A percentile compares a stretch with the other conserved stretches of the same genome.
Evolutionary conservation across 805 yeast species (phyloP).

Genomic region (Ogataea minuta): DNA sequence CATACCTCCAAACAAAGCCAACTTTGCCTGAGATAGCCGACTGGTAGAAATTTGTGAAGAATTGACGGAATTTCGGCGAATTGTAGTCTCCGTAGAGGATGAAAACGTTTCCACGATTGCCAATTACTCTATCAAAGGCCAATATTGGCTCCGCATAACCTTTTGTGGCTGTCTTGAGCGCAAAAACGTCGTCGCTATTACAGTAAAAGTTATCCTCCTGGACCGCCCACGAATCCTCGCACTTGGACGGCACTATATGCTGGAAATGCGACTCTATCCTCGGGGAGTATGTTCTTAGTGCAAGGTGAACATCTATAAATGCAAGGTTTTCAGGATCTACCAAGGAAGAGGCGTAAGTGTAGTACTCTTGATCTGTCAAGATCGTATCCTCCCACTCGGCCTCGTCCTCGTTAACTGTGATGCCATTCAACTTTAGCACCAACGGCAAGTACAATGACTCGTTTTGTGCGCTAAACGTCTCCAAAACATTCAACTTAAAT

Average conservation of each 20-base stretch:
- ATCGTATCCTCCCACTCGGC: slow-evolving; percentile 23
- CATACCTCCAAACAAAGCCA: slow-evolving; percentile 73
- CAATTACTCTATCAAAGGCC: slow-evolving; percentile 66
- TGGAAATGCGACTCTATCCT: slow-evolving; percentile 62
- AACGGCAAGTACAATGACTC: slow-evolving; percentile 38
- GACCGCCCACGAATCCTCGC: slow-evolving; percentile 44
- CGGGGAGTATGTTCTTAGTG: slow-evolving; percentile 54
- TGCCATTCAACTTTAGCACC: slow-evolving; percentile 29
- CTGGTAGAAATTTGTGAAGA: slow-evolving; percentile 56
- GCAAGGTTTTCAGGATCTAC: slow-evolving; percentile 13
- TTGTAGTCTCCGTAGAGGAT: slow-evolving; percentile 65
- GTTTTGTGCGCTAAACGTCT: slow-evolving; percentile 38
- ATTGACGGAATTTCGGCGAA: slow-evolving; percentile 48
- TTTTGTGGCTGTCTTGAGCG: slow-evolving; percentile 58
- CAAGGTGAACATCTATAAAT: slow-evolving; percentile 43
- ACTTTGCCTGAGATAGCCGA: slow-evolving; percentile 65
- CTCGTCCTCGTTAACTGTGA: slow-evolving; percentile 25
- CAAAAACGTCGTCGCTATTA: slow-evolving; percentile 71
- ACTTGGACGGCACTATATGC: slow-evolving; percentile 32
- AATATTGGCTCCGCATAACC: slow-evolving; percentile 20
- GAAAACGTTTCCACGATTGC: slow-evolving; percentile 38
- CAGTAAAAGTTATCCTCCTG: slow-evolving; percentile 55
- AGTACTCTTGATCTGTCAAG: slow-evolving; percentile 29
- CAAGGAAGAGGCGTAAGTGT: slow-evolving; percentile 21
- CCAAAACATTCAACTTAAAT: slow-evolving; percentile 42